phyloP scores from a whole-genome alignment of 2,329 filamentous ascomycete species.

The Teratosphaeria gauchensis region DNA sequence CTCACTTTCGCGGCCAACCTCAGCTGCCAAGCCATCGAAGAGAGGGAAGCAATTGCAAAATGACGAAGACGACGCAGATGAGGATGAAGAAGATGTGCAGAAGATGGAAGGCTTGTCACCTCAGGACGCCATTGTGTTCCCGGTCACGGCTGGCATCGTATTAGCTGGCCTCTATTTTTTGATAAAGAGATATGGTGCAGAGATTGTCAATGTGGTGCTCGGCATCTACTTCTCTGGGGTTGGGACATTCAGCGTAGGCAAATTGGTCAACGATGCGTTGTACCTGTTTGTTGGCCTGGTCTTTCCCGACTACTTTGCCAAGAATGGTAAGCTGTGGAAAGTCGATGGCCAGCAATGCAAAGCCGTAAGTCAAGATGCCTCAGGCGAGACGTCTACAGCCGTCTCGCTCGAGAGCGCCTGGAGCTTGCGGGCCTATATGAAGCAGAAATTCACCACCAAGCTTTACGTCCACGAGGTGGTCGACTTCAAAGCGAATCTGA shows the following conservation, averaged over 20 bases:
- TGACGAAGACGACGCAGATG: slow-evolving; percentile 42
- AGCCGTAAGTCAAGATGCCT: slow-evolving; percentile 13
- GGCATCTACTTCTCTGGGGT: slow-evolving; percentile 74
- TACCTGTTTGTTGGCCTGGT: slow-evolving; percentile 55
- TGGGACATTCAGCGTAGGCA: slow-evolving; percentile 66
- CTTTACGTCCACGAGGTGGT: slow-evolving; percentile 38
- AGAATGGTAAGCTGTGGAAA: slow-evolving; percentile 42
- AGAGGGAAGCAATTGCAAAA: slow-evolving; percentile 32
- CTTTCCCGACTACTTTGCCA: slow-evolving; percentile 62
- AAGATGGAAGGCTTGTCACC: slow-evolving; percentile 61
- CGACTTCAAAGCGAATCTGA: slow-evolving; percentile 42
- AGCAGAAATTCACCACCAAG: slow-evolving; percentile 43
- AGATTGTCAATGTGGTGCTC: slow-evolving; percentile 71
- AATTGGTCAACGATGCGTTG: slow-evolving; percentile 63
- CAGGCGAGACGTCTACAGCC: neutral
- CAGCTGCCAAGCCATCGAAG: slow-evolving; percentile 54
- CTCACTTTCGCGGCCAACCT: slow-evolving; percentile 73
- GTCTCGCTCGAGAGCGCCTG: slow-evolving; percentile 44
- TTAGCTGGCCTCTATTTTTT: slow-evolving; percentile 74
- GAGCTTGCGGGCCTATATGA: slow-evolving; percentile 38
- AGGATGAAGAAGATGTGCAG: slow-evolving; percentile 45
- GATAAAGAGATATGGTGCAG: slow-evolving; percentile 79
- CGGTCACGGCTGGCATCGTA: slow-evolving; percentile 62
- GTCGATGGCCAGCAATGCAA: slow-evolving; percentile 28
- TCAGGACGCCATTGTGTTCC: slow-evolving; percentile 76